Evolutionary conservation across 2,329 filamentous ascomycete genomes (phyloP).

Genomic region (Hawksworthiomyces lignivorus): DNA sequence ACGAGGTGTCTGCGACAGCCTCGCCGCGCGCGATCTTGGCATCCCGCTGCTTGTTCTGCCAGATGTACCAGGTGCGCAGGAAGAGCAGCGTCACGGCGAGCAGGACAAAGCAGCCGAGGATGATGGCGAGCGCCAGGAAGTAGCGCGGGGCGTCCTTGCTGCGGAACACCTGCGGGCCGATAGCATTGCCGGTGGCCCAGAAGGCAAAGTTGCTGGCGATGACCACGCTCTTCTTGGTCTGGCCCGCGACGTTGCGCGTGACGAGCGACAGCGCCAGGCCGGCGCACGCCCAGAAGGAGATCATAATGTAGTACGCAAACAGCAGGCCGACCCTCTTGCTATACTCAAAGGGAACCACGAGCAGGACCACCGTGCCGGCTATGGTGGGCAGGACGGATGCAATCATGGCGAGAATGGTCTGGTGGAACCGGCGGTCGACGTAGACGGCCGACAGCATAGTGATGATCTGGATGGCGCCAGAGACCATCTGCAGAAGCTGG

Average conservation of each 20-base stretch:
- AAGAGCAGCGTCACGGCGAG: constrained; percentile 50
- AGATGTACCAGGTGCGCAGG: constrained; percentile 41
- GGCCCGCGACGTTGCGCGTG: constrained; percentile 61
- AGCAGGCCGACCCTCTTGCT: constrained; percentile 60
- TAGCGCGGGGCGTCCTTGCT: constrained; percentile 55
- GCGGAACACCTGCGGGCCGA: constrained; percentile 57
- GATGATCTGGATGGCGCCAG: constrained; percentile 66
- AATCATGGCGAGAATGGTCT: constrained; percentile 59
- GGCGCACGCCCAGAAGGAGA: constrained; percentile 71
- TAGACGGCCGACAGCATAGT: constrained; percentile 59
- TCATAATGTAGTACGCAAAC: constrained; percentile 65
- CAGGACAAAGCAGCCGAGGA: constrained; percentile 59
- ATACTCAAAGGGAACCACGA: no score
- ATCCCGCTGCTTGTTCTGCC: constrained; percentile 53
- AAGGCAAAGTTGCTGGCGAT: constrained; percentile 64
- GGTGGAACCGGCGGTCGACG: constrained; percentile 47
- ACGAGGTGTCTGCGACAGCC: constrained; percentile 13
- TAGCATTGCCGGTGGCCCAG: constrained; percentile 41
- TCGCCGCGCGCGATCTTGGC: constrained; percentile 33
- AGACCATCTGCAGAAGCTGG: constrained; percentile 66
- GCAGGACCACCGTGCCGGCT: background rate
- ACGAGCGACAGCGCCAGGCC: constrained; percentile 56
- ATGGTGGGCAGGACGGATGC: no score
- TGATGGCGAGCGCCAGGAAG: constrained; percentile 61
- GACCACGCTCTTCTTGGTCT: constrained; percentile 64